Evolutionary conservation across 305 asterid species (phyloP).

Genomic region (Solanum chacoense): DNA sequence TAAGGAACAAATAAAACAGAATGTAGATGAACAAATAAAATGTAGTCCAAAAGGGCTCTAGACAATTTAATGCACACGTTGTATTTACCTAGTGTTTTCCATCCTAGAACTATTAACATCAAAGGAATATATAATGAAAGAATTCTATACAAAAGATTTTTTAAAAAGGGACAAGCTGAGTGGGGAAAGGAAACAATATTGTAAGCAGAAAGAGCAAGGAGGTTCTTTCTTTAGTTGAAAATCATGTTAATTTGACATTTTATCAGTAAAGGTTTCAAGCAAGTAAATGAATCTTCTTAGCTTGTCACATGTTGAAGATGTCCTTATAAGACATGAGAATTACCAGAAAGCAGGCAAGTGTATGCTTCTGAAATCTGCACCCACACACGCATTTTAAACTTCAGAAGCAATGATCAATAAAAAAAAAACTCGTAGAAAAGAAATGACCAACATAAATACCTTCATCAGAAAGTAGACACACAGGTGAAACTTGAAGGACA

Average conservation of each 20-base stretch:
- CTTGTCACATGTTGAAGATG: background rate
- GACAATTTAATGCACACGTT: background rate
- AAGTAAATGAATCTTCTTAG: background rate
- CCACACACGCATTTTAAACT: background rate
- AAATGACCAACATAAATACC: background rate
- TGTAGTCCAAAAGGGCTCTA: background rate
- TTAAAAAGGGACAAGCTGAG: background rate
- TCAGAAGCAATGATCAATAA: background rate
- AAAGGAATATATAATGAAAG: background rate
- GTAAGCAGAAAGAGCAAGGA: background rate
- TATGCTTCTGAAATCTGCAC: slow-evolving; percentile 67
- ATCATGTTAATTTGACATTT: background rate
- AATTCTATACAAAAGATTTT: background rate
- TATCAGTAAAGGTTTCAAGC: background rate
- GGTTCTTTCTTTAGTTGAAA: background rate
- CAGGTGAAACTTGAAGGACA: background rate
- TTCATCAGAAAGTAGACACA: background rate
- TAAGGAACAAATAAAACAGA: background rate
- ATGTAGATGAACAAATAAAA: background rate
- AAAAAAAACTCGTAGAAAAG: background rate
- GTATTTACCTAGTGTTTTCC: background rate
- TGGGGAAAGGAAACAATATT: background rate
- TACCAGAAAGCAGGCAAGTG: slow-evolving; percentile 40
- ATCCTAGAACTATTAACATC: background rate
- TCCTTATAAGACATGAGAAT: background rate